phyloP scores from a whole-genome alignment of 1,284 basidiomycete species.

The Ceratobasidium sp. region DNA sequence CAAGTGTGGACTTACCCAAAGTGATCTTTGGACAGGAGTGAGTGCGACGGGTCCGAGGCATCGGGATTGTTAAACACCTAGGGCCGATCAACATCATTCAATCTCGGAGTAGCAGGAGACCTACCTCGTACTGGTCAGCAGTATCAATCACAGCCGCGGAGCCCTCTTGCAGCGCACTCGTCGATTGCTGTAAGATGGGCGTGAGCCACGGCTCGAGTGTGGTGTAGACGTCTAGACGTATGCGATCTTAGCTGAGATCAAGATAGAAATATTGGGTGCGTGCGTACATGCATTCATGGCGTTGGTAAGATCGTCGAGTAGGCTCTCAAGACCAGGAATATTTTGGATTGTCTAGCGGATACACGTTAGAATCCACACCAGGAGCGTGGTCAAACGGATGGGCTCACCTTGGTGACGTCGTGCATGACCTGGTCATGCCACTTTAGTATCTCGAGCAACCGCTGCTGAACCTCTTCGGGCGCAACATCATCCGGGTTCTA shows the following conservation, averaged over 20 bases:
- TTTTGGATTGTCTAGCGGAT: slow-evolving; percentile 67
- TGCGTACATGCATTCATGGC: slow-evolving; percentile 73
- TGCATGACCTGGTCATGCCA: slow-evolving; percentile 77
- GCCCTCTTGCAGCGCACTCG: slow-evolving; percentile 69
- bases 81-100: slow-evolving; percentile 41
- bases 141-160: slow-evolving; percentile 79
- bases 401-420: slow-evolving; percentile 60
- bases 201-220: slow-evolving; percentile 75
- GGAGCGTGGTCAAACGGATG: not conserved
- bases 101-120: slow-evolving; percentile 31
- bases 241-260: slow-evolving; percentile 43
- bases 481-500: slow-evolving; percentile 65
- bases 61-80: slow-evolving; percentile 78
- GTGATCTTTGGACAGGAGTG: slow-evolving; percentile 76
- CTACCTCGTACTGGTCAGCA: slow-evolving; percentile 75
- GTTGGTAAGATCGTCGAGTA: slow-evolving; percentile 75
- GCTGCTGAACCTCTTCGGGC: slow-evolving; percentile 78
- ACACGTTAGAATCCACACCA: slow-evolving; percentile 52
- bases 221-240: slow-evolving; percentile 72
- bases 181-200: slow-evolving; percentile 71
- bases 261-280: slow-evolving; percentile 45
- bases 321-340: slow-evolving; percentile 76
- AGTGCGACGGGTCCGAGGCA: slow-evolving; percentile 81
- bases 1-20: slow-evolving; percentile 57
- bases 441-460: slow-evolving; percentile 75